Evolutionary conservation across 805 yeast species (phyloP).

Genomic region (Cyberlindnera subsufficiens): DNA sequence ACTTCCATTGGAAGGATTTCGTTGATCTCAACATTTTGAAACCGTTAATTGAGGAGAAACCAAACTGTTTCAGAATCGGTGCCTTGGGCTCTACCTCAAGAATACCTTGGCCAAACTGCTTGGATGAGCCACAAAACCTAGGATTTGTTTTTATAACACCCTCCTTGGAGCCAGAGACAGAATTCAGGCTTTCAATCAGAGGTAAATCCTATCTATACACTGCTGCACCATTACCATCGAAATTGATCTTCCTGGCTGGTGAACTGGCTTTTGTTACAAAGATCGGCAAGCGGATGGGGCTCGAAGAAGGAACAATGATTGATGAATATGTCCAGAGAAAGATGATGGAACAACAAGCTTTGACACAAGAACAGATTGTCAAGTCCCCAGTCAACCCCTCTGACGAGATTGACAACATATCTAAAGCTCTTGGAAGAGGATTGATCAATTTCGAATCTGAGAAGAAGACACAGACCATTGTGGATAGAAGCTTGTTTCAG

Average conservation of each 20-base stretch:
- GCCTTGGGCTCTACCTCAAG: conserved; percentile 34
- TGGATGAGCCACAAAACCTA: conserved; percentile 27
- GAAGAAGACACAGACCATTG: conserved; percentile 10
- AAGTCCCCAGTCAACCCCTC: conserved; percentile 26
- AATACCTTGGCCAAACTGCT: conserved; percentile 37
- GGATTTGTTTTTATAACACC: conserved; percentile 25
- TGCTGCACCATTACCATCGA: conserved; percentile 39
- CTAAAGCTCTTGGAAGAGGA: conserved; percentile 24
- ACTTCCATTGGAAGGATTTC: conserved; percentile 55
- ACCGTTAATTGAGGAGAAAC: conserved; percentile 32
- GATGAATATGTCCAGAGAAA: conserved; percentile 28
- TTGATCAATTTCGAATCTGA: conserved; percentile 24
- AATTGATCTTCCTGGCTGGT: conserved; percentile 35
- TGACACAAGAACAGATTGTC: conserved; percentile 25
- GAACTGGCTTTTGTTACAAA: conserved; percentile 35
- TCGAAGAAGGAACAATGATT: conserved; percentile 29
- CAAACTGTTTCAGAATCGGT: conserved; percentile 40
- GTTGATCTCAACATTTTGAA: conserved; percentile 39
- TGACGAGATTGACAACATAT: conserved; percentile 23
- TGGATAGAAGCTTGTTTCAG: conserved; percentile 22
- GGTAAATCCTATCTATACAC: conserved; percentile 38
- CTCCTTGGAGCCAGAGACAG: conserved; percentile 28
- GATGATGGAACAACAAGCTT: conserved; percentile 12
- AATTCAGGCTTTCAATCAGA: conserved; percentile 31
- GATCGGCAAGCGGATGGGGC: conserved; percentile 25